Evolutionary conservation across 768 basidiomycete species (phyloP), one percentile per base, ranked within the genome.

Genomic region (Mycena amicta): DNA sequence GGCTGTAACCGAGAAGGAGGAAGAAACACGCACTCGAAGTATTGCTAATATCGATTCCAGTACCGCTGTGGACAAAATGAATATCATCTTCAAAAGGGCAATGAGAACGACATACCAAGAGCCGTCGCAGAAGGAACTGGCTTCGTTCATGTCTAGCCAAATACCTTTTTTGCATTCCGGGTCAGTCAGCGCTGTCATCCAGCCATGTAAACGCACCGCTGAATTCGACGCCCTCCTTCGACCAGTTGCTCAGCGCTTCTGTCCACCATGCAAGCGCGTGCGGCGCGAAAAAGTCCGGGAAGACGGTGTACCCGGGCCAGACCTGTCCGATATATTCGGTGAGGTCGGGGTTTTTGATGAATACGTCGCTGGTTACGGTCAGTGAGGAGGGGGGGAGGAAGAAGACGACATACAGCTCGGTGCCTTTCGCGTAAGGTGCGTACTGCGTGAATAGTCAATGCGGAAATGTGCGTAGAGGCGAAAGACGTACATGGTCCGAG

Each of bases 281-380:
- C 16, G 76, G 67, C 15, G 76, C 74, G 58, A 86, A 85, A 84
- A 83, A 87, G 63, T 87, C 86, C 0, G 85, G 84, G 68, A 83
- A 87, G 28, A 77, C 88, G 5, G 87, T 86, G 70, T 83, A 87
- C 23, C 90, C 88, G 16, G 90, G 89, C 89, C 88, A 92, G 8
- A 90, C 89, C 66, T 86, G 79, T 12, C 91, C 91, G 1, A 90
- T 67, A 69, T 88, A 92, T 64, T 86, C 80, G 33, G 85, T 80
- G 0, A 85, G 86, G 65, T 92, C 86, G 0, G 86, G 86, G 68
- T 92, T 91, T 64, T 84, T 90, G 51, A 93, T 81, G 70, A 86
- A 92, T 0, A 85, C 80, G 49, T 83, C 80, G 87, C n/a, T n/a
- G n/a, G n/a, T n/a, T n/a, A n/a, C n/a, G n/a, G n/a, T n/a, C n/a